Conservation (phyloP, 768 basidiomycete genomes). For the Lactifluus volemus region DNA sequence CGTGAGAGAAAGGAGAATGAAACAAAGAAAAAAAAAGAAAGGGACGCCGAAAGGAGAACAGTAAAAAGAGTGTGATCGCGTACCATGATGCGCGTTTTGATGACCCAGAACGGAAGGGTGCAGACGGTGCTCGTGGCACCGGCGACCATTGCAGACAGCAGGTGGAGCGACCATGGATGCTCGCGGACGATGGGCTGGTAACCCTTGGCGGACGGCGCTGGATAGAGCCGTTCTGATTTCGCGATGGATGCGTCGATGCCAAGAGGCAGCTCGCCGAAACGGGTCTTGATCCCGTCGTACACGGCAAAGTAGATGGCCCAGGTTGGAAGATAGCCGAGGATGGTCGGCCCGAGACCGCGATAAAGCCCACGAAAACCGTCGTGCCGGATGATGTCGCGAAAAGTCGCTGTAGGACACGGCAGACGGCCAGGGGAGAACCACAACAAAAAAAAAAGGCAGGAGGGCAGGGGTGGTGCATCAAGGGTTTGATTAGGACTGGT, state of each 20-base stretch:
- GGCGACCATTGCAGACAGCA: constrained; percentile 92
- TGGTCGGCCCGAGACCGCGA: constrained; percentile 93
- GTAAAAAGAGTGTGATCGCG: constrained; percentile 20
- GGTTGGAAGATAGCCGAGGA: constrained; percentile 94
- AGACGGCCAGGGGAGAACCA: neutral
- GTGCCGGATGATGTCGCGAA: constrained; percentile 45
- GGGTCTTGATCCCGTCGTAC: constrained; percentile 89
- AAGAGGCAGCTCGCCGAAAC: constrained; percentile 60
- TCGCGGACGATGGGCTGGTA: constrained; percentile 76
- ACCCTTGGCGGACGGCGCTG: constrained; percentile 77
- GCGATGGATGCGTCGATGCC: constrained; percentile 25
- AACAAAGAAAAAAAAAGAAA: too few species aligned
- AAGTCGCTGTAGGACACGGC: constrained; percentile 22
- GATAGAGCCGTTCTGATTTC: constrained; percentile 49
- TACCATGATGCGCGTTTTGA: constrained; percentile 99
- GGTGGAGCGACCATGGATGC: constrained; percentile 81
- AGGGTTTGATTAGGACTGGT: constrained; percentile 13
- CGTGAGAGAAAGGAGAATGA: neutral
- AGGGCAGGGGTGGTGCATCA: constrained; percentile 20
- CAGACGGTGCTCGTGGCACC: constrained; percentile 89
- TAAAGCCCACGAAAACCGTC: constrained; percentile 87
- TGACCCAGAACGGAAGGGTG: constrained; percentile 97
- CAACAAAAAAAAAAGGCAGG: neutral
- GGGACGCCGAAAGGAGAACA: neutral
- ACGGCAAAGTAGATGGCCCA: constrained; percentile 99